Percentiles rank a stretch among this genome's conserved stretches.
Evolutionary conservation across 2,329 filamentous ascomycete genomes (phyloP).

Genomic region (Fusarium pseudograminearum): DNA sequence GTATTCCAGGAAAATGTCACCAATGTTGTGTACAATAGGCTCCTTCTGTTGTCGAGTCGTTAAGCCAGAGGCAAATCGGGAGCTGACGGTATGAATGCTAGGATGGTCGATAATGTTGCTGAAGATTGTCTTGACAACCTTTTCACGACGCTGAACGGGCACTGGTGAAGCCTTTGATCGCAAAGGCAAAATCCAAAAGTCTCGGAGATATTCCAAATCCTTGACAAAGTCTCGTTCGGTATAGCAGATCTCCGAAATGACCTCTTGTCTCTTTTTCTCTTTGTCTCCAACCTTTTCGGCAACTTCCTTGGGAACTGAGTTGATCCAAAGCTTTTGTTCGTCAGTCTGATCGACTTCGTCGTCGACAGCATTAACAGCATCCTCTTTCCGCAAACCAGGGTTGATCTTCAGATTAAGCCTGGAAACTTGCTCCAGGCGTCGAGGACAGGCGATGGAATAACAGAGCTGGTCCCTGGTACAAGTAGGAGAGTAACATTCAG

Average conservation of each 20-base stretch:
- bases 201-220: constrained; percentile 94
- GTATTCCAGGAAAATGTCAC: constrained; percentile 93
- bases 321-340: constrained; percentile 99
- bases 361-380: constrained; percentile 72
- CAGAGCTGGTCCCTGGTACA: constrained; percentile 95
- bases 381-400: constrained; percentile 80
- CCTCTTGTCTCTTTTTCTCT: constrained; percentile 97
- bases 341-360: constrained; percentile 87
- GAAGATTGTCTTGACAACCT: constrained; percentile 94
- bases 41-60: constrained; percentile 91
- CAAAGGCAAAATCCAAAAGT: constrained; percentile 98
- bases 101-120: constrained; percentile 89
- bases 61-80: constrained; percentile 85
- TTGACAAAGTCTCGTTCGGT: constrained; percentile 99
- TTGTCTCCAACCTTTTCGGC: constrained; percentile 89
- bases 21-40: constrained; percentile 88
- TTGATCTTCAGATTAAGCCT: constrained; percentile 93
- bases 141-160: constrained; percentile 86
- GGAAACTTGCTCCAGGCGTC: constrained; percentile 93
- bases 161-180: constrained; percentile 87
- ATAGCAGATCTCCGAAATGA: constrained; percentile 98
- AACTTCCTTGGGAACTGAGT: constrained; percentile 94
- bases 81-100: constrained; percentile 89
- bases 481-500: constrained; percentile 97
- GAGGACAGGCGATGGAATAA: constrained; percentile 97